Base-by-base conservation (phyloP, 441 rosid genomes). In the Eruca vesicaria region DNA sequence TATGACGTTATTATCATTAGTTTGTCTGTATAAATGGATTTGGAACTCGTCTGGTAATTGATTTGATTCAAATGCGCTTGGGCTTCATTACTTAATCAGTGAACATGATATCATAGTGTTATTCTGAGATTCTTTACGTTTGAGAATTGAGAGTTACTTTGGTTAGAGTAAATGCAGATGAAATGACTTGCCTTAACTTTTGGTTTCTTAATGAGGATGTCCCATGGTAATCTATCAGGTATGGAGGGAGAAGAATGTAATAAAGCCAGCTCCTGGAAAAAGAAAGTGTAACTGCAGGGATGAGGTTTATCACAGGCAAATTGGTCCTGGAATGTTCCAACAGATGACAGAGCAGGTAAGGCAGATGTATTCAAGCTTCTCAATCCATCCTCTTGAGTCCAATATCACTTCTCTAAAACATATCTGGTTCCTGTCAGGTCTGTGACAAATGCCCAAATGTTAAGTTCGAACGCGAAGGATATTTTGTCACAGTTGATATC, bases 271-370 rank as follows among this genome's bases (percentile, higher is more conserved):
- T 57, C 91, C 98, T 3, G 99, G 99, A 11, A 93, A 93, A 86
- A 81, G 99, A 75, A 86, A 84, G 36, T 96, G 99, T 73, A 93
- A 96, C 82, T 96, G 98, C 81, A 91, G 97, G 83, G 93, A 96
- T 81, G 97, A 96, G 85, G 93, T 96, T 66, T 91, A 93, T 63
- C 99, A 96, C 83, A 90, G 84, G 84, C 98, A 96, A 85, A 90
- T 96, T 82, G 99, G 97, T 80, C 99, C 99, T 8, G 98, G 98
- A 75, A 96, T 96, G 98, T 96, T 91, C 82, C 99, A 96, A 78
- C 99, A 96, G 83, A 96, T 93, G 98, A 90, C 97, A 23, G 97
- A 96, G 74, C 88, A 90, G 97, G 99, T 93, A 81, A 10, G 11
- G 2, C 52, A 0, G 16, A 33, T 29, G 52, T 18, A 0, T 43